Evolutionary conservation across 768 basidiomycete species (phyloP).

Genomic region (Boletus reticulatus): DNA sequence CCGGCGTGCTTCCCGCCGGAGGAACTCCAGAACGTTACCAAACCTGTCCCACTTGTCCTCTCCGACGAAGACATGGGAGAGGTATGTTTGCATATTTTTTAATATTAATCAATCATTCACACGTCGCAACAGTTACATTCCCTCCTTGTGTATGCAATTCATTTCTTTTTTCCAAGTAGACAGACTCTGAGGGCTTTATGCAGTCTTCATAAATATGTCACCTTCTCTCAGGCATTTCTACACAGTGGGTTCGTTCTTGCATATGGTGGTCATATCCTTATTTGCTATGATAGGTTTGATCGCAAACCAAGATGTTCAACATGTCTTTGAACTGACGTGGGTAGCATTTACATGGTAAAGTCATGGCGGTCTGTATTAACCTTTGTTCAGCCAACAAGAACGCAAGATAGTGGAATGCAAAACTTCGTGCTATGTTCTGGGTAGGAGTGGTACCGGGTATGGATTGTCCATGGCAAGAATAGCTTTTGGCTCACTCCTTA

Average conservation of each 20-base stretch:
- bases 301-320: slow-evolving; percentile 21
- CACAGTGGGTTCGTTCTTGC: slow-evolving; percentile 12
- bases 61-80: slow-evolving; percentile 47
- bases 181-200: slow-evolving; percentile 37
- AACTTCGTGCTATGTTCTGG: slow-evolving; percentile 62
- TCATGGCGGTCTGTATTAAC: slow-evolving; percentile 13
- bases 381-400: slow-evolving; percentile 40
- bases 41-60: slow-evolving; percentile 29
- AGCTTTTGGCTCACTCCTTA: neutral
- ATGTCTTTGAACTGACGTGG: slow-evolving; percentile 28
- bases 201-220: slow-evolving; percentile 33
- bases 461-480: neutral
- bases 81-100: slow-evolving; percentile 30
- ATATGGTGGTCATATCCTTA: neutral
- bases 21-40: slow-evolving; percentile 14
- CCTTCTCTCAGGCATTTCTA: slow-evolving; percentile 31
- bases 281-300: slow-evolving; percentile 18
- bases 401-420: slow-evolving; percentile 57
- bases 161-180: slow-evolving; percentile 3
- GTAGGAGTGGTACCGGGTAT: slow-evolving; percentile 74
- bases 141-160: slow-evolving; percentile 50
- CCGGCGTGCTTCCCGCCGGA: slow-evolving; percentile 55
- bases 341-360: neutral
- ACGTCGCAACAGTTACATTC: slow-evolving; percentile 45
- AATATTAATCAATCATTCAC: neutral